Percentiles rank a stretch among this genome's conserved stretches.
phyloP scores from a whole-genome alignment of 208 protist species.

The Crithidia acanthocephali region DNA sequence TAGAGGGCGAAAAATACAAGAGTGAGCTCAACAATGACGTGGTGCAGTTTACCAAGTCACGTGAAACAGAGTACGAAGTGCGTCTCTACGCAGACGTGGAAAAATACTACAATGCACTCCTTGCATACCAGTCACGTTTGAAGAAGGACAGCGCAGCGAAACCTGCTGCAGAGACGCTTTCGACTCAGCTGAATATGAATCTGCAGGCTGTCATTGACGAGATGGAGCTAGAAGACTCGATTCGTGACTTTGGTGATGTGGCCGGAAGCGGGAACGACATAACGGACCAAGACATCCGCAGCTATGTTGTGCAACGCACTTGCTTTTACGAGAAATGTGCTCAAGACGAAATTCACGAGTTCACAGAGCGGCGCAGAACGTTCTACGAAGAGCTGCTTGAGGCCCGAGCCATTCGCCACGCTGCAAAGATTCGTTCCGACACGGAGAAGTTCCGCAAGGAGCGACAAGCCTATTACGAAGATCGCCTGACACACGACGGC shows the following conservation, averaged over 20 bases:
- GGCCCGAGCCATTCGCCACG: conserved; percentile 43
- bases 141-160: conserved; percentile 2
- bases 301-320: conserved; percentile 46
- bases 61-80: conserved; percentile 44
- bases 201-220: conserved; percentile 24
- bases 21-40: conserved; percentile 43
- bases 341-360: conserved; percentile 44
- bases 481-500: conserved; percentile 33
- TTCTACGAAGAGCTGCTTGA: conserved; percentile 67
- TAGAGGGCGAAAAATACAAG: conserved; percentile 45
- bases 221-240: conserved; percentile 30
- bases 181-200: conserved; percentile 40
- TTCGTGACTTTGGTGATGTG: conserved; percentile 42
- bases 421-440: conserved; percentile 46
- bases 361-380: conserved; percentile 32
- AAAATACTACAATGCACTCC: conserved; percentile 46
- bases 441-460: conserved; percentile 44
- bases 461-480: conserved; percentile 43
- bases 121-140: conserved; percentile 30
- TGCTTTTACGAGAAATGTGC: conserved; percentile 56
- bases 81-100: conserved; percentile 40
- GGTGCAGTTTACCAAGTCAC: conserved; percentile 34
- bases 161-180: conserved; percentile 1
- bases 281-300: conserved; percentile 48
- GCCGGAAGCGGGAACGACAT: conserved; percentile 39